Conservation (phyloP, 2,329 filamentous ascomycete species). For the Colletotrichum orbiculare region DNA sequence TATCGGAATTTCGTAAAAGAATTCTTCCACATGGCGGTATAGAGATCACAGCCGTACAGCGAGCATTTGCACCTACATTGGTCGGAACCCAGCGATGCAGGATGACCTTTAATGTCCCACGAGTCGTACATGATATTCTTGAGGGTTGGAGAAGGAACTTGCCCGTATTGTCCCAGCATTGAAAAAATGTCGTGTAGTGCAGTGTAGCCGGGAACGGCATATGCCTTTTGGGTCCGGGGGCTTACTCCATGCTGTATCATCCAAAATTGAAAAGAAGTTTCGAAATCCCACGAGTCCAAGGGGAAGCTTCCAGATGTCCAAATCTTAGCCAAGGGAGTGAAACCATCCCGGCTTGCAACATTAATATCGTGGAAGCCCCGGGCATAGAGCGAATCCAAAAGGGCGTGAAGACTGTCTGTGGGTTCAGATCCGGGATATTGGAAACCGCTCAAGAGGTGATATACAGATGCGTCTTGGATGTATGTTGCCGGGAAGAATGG, state of each 20-base stretch:
- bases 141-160: too few species aligned
- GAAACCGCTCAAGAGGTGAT: not conserved
- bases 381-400: not conserved
- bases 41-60: not conserved
- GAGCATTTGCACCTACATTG: not conserved
- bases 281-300: fast-evolving
- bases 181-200: too few species aligned
- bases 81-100: not conserved
- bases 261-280: not conserved
- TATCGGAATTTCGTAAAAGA: not conserved
- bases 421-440: too few species aligned
- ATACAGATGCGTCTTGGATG: not conserved
- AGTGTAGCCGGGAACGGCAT: too few species aligned
- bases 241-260: not conserved
- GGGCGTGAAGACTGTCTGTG: not conserved
- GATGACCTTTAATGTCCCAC: not conserved
- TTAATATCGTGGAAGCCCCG: not conserved
- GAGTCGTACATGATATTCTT: not conserved
- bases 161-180: too few species aligned
- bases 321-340: not conserved
- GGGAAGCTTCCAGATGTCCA: too few species aligned
- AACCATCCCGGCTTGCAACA: not conserved
- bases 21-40: not conserved
- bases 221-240: not conserved
- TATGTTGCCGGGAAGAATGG: too few species aligned